A percentile compares a stretch with the other conserved stretches of the same genome.
phyloP scores from a whole-genome alignment of 2,329 filamentous ascomycete species.

The Calonectria crousiana region DNA sequence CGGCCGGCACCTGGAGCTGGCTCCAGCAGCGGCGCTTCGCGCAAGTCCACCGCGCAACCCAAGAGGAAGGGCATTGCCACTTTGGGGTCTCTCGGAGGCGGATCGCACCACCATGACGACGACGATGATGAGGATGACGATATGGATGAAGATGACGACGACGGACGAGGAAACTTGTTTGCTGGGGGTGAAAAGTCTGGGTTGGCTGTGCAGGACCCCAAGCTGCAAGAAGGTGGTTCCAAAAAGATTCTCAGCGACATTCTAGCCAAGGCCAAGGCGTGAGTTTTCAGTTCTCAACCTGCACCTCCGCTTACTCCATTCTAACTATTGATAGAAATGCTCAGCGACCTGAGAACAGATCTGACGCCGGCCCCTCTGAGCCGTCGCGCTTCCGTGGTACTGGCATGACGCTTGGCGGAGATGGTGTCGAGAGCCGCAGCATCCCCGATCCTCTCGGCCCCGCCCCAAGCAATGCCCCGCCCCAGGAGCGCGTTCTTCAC shows the following conservation, averaged over 20 bases:
- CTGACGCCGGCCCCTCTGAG: slow-evolving; percentile 64
- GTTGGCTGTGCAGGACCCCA: slow-evolving; percentile 74
- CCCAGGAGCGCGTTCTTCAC: slow-evolving; percentile 78
- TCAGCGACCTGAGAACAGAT: slow-evolving; percentile 64
- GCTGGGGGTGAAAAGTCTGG: slow-evolving; percentile 89
- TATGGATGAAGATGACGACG: slow-evolving; percentile 65
- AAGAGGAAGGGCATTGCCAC: slow-evolving; percentile 74
- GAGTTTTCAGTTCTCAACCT: slow-evolving; percentile 38
- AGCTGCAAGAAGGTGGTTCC: slow-evolving; percentile 60
- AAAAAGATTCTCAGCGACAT: slow-evolving; percentile 73
- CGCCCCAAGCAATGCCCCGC: slow-evolving; percentile 52
- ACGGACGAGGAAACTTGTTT: slow-evolving; percentile 77
- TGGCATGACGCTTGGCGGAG: slow-evolving; percentile 83
- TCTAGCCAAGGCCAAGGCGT: slow-evolving; percentile 73
- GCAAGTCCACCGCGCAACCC: slow-evolving; percentile 53
- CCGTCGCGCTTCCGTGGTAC: slow-evolving; percentile 73
- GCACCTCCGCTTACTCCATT: background rate
- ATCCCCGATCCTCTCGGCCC: slow-evolving; percentile 70
- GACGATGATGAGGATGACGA: slow-evolving; percentile 72
- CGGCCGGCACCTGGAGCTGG: slow-evolving; percentile 64
- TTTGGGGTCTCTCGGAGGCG: slow-evolving; percentile 66
- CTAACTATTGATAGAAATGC: slow-evolving; percentile 64
- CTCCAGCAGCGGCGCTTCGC: slow-evolving; percentile 45
- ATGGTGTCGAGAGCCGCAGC: slow-evolving; percentile 76
- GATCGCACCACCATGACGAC: slow-evolving; percentile 63